Evolutionary conservation across 1,284 basidiomycete genomes (phyloP).

Genomic region (Ceratobasidium sp.): DNA sequence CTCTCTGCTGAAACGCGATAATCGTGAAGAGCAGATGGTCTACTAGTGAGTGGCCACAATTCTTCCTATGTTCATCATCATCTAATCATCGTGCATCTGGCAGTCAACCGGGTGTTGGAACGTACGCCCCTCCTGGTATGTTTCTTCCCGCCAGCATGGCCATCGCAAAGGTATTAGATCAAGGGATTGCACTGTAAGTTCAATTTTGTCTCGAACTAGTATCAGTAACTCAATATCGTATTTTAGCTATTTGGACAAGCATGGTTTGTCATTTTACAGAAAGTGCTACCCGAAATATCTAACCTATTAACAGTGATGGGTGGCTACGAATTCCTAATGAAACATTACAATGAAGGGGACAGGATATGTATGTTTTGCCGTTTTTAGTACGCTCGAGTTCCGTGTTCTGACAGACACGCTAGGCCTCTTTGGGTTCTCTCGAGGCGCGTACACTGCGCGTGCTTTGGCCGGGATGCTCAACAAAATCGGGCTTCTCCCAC

Average conservation of each 20-base stretch:
- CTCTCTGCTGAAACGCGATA: slow-evolving; percentile 46
- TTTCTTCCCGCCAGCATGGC: slow-evolving; percentile 19
- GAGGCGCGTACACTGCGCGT: slow-evolving; percentile 54
- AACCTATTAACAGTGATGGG: slow-evolving; percentile 36
- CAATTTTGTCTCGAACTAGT: no score
- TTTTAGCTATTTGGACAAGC: slow-evolving; percentile 24
- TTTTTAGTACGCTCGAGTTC: neutral
- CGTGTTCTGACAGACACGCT: neutral
- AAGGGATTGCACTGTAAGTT: slow-evolving; percentile 40
- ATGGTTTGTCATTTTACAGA: neutral
- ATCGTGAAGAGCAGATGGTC: slow-evolving; percentile 46
- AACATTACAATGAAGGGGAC: slow-evolving; percentile 47
- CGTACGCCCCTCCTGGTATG: slow-evolving; percentile 41
- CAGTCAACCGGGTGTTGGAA: slow-evolving; percentile 42
- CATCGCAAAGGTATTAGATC: slow-evolving; percentile 36
- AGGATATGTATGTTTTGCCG: slow-evolving; percentile 44
- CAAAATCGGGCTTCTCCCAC: slow-evolving; percentile 50
- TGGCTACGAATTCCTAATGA: slow-evolving; percentile 46
- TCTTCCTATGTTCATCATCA: neutral
- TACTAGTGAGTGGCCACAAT: slow-evolving; percentile 46
- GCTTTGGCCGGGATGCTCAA: slow-evolving; percentile 54
- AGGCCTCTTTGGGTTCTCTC: slow-evolving; percentile 52
- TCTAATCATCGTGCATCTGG: neutral
- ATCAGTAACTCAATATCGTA: neutral
- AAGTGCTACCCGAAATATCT: neutral